Percentiles rank a stretch among this genome's conserved stretches.
Evolutionary conservation across 768 basidiomycete genomes (phyloP).

Genomic region (Fistulinella prunicolor): DNA sequence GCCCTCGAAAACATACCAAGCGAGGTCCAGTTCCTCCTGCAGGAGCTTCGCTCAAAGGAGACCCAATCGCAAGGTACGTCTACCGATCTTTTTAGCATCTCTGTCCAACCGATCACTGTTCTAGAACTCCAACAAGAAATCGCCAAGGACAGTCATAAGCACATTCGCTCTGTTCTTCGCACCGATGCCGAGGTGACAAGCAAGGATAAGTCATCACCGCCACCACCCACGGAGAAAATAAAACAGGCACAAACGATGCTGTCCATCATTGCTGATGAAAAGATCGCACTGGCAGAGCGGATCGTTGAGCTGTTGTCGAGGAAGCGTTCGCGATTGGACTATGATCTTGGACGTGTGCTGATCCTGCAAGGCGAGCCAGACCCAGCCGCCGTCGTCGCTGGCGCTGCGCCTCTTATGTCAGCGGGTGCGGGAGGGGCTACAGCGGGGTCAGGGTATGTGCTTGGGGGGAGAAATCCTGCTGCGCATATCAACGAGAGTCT

Average conservation of each 20-base stretch:
- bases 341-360: conserved; percentile 44
- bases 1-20: conserved; percentile 50
- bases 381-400: conserved; percentile 32
- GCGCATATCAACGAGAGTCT: conserved; percentile 40
- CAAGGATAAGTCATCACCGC: conserved; percentile 34
- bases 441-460: conserved; percentile 26
- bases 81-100: background rate
- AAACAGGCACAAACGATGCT: conserved; percentile 27
- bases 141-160: conserved; percentile 41
- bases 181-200: conserved; percentile 21
- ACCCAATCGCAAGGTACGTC: conserved; percentile 38
- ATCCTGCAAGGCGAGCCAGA: conserved; percentile 44
- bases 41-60: conserved; percentile 47
- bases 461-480: conserved; percentile 37
- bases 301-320: conserved; percentile 43
- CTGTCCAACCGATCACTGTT: background rate
- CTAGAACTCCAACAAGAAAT: conserved; percentile 45
- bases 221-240: conserved; percentile 31
- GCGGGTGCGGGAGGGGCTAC: conserved; percentile 9
- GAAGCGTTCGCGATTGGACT: conserved; percentile 46
- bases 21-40: conserved; percentile 47
- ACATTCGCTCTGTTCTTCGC: conserved; percentile 42
- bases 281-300: conserved; percentile 42
- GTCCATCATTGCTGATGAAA: conserved; percentile 39
- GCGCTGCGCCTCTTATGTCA: conserved; percentile 24